Base-by-base conservation (phyloP, 2,329 filamentous ascomycete genomes). In the Talaromyces piceae region DNA sequence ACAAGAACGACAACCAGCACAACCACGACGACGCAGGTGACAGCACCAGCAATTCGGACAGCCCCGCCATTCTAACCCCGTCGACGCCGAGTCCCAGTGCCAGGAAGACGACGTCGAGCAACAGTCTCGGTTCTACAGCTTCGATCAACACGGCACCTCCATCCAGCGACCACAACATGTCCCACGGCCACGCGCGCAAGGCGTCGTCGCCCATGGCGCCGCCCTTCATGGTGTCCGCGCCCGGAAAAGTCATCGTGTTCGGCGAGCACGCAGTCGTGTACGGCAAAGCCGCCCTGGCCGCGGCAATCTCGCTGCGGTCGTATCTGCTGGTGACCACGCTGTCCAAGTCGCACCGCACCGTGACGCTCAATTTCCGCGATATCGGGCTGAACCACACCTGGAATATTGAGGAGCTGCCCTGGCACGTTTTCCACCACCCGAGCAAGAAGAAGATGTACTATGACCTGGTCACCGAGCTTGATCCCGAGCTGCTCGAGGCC, bases 211-310 rank as follows among this genome's bases (percentile, higher is more conserved):
- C 82, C 1, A 79, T 85, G 74, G 79, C 93, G 72, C 91, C 91
- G 41, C 77, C 91, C 55, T 98, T 98, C 67, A 95, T 98, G 88
- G 91, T 97, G 52, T 97, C 93, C 13, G 91, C 94, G 2, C 93
- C 93, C 0, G 94, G 91, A 57, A 98, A 98, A 69, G 93, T 96
- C 65, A 98, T 98, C 67, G 88, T 97, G 49, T 97, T 91, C 72
- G 93, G 93, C 59, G 93, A 98, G 70, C 93, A 98, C 73, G 87
- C 93, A 2, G 93, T 97, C n/a, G 93, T 98, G 18, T 83, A 98
- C 65, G 91, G 91, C 65, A 97, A 96, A 85, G 83, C 90, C 59
- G 91, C 93, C 53, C 91, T 98, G 69, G 93, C 93, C 48, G 94
- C 93, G 22, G 86, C 93, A 26, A 94, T 98, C 53, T 95, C 93